Base-by-base conservation (phyloP, 192 early-diverging fungal species). In the Kappamyces sp. region DNA sequence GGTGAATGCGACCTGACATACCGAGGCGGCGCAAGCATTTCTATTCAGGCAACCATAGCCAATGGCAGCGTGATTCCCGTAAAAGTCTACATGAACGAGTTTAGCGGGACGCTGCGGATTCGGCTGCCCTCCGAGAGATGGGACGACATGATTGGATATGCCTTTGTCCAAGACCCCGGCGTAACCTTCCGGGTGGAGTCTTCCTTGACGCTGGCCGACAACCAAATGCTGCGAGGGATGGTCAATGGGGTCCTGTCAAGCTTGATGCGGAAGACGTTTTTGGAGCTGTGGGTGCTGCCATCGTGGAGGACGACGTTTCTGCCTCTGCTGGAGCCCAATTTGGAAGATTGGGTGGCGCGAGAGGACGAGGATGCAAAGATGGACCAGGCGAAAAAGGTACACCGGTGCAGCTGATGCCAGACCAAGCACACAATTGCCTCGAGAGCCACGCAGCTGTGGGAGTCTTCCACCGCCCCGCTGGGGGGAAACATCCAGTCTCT, bases 261-360 rank as follows among this genome's bases (percentile, higher is more conserved):
- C 13, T 70, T 79, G 31, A 55, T 78, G 2, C 44, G 76, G 8
- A 73, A 72, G 44, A 62, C 77, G 6, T 82, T 82, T 60, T 38
- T 79, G 58, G 80, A 82, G 40, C 50, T 70, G 55, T 82, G 80
- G 80, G 80, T 82, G 12, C 50, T 82, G 40, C 80, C 77, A 5
- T 57, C 63, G n/a, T 78, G 70, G 77, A 55, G 80, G 43, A 75
- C 67, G 12, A 63, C 75, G 13, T 82, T 76, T 61, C 54, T 82
- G 64, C 77, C 77, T 6, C 59, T 75, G 12, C 75, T 82, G 72
- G 71, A 72, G 42, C 79, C 79, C 34, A 63, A 63, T 12, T 48
- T 60, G 7, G 73, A 68, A 40, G 35, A 40, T 44, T 12, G 12
- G 13, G n/a, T 49, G 47, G 40, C 52, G 10, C 8, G 8, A 12